A percentile compares a stretch with the other conserved stretches of the same genome.
These are phyloP conservation scores for Butyriboletus loyo DNA, from an alignment of 768 basidiomycete genomes.

Conservation along the genomic window DNA sequence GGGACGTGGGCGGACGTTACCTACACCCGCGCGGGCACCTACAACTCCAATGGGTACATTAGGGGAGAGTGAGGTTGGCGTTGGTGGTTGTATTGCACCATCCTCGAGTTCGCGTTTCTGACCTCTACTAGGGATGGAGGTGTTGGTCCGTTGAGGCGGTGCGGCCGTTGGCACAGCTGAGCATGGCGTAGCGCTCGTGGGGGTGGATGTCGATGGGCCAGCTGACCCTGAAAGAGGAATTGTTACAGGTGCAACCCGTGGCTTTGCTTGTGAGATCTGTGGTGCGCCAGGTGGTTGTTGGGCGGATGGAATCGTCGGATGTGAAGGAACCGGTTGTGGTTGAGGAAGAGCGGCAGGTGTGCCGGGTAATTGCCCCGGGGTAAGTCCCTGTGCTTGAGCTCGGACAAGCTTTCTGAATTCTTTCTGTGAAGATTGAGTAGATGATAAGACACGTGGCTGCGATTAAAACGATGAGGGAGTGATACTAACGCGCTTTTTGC, in stretches of 20 bases:
- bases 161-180: constrained; percentile 27
- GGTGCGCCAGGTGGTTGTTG: constrained; percentile 22
- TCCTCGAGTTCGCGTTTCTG: constrained; percentile 35
- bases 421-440: constrained; percentile 44
- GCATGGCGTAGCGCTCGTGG: constrained; percentile 31
- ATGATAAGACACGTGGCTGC: constrained; percentile 12
- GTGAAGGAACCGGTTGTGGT: constrained; percentile 29
- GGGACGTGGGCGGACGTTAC: constrained; percentile 60
- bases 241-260: constrained; percentile 30
- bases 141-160: constrained; percentile 21
- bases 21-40: constrained; percentile 57
- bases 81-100: constrained; percentile 18
- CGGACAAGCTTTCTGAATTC: constrained; percentile 70
- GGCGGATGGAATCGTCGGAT: constrained; percentile 20
- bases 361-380: constrained; percentile 18
- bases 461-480: not conserved
- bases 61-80: constrained; percentile 22
- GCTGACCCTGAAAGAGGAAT: constrained; percentile 30
- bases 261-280: constrained; percentile 22
- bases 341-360: constrained; percentile 33
- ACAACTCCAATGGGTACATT: constrained; percentile 32
- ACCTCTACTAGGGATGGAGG: constrained; percentile 21
- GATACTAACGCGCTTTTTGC: constrained; percentile 67
- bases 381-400: constrained; percentile 38
- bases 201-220: constrained; percentile 30